Base-by-base conservation (phyloP, 2,329 filamentous ascomycete genomes). In the Alternaria rosae region DNA sequence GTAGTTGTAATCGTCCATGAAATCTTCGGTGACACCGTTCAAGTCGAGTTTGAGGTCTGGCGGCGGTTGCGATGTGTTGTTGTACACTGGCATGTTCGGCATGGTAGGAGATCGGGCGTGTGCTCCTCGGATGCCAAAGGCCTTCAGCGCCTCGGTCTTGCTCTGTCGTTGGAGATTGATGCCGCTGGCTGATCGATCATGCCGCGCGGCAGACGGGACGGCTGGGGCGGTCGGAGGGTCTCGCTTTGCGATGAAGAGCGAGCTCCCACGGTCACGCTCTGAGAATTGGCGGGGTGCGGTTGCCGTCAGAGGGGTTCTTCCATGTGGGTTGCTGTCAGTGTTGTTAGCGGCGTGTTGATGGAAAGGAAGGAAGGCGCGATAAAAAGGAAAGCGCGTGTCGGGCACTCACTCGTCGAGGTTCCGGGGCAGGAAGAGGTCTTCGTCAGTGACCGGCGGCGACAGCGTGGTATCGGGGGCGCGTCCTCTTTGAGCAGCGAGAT, bases 381-480 rank as follows among this genome's bases (percentile, higher is more conserved):
- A 17, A 38, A 38, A 51, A 55, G 54, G 50, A 28, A 51, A 50
- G 55, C 41, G 52, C 57, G 47, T 42, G 25, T 42, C 20, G 54
- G 35, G 23, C 25, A 67, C 78, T 72, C 65, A 81, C 79, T 76
- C 74, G 70, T 80, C 78, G 7, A 79, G 76, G 54, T 80, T 76
- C 58, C 78, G 66, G 41, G 75, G 76, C 26, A 74, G 62, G 54
- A 81, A 78, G 57, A 74, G 62, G 26, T 73, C 71, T 54, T 77
- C 72, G 54, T 76, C 70, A 55, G 65, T 78, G 57, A 73, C 65
- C 30, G 76, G 75, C 53, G 78, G 78, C 26, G 74, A 72, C 45
- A 74, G 65, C 20, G 70, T 65, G 32, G 69, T 70, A 57, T 68
- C 64, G 54, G 70, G 65, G 42, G 68, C 73, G 64, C 65, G 74